Base-by-base conservation (phyloP, 2,329 filamentous ascomycete genomes). In the Pseudogymnoascus sp. region DNA sequence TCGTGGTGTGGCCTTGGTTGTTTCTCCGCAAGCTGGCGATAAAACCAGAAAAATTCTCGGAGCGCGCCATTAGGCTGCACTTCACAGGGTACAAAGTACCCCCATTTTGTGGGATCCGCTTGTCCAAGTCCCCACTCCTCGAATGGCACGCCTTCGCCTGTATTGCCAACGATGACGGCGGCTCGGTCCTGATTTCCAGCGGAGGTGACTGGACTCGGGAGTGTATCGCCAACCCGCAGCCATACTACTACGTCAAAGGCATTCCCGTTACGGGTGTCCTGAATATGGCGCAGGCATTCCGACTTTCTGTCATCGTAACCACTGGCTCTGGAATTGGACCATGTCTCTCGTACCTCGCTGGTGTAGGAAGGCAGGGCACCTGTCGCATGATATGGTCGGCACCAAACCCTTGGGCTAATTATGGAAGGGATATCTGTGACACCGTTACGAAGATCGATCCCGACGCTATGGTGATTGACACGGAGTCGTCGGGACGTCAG, bases 81-180 rank as follows among this genome's bases (percentile, higher is more conserved):
- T 80, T 85, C 69, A 73, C 74, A 62, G 78, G 82, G 70, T 59
- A 59, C 12, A 75, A 77, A 36, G 75, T 76, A 17, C 60, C 63
- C 1, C 75, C 78, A 35, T 74, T 73, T 58, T 75, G 78, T 44
- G 75, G 78, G 63, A 76, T 77, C 59, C 76, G 80, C 51, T 72
- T 84, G 2, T 75, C 80, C 5, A 77, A 79, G 61, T 74, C 75
- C 39, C 81, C 81, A 0, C 70, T 83, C 38, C 74, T 74, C 17
- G 82, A 85, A 70, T 84, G 81, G 77, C 83, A 86, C 71, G 76
- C 79, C 4, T 86, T 86, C 69, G 83, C 83, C 27, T 82, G 80
- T 5, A 83, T 85, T 63, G 80, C 82, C 0, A 76, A 79, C 62
- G 70, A 75, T 36, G 69, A 74, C 35, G 78, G 77, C n/a, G 84